Percentiles rank a stretch among this genome's conserved stretches.
phyloP scores from a whole-genome alignment of 805 yeast genomes.

The Tetrapisispora pingtungensis region DNA sequence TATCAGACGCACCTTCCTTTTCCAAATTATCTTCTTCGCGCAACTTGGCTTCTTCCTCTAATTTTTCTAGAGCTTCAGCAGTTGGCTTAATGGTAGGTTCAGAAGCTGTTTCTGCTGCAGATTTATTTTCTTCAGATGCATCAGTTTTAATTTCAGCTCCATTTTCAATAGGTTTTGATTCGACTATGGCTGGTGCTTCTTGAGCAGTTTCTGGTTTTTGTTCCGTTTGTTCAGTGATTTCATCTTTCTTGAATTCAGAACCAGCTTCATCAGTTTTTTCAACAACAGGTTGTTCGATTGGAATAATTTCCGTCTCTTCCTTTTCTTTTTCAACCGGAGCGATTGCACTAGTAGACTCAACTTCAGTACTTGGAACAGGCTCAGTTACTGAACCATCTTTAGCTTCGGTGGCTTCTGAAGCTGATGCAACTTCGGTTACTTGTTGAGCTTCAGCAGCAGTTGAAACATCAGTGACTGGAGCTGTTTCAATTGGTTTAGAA shows the following conservation, averaged over 20 bases:
- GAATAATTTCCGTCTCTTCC: not conserved
- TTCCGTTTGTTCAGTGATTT: not conserved
- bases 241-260: not conserved
- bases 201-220: not conserved
- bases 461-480: not conserved
- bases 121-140: not conserved
- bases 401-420: not conserved
- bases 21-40: constrained; percentile 28
- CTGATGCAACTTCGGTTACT: constrained; percentile 2
- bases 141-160: not conserved
- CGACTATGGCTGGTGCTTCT: not conserved
- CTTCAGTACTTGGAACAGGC: too few relatives aligned
- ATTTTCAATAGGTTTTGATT: not conserved
- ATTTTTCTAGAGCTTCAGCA: constrained; percentile 31
- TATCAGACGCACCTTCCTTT: constrained; percentile 12
- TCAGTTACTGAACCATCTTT: too few relatives aligned
- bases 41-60: constrained; percentile 33
- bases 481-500: too few relatives aligned
- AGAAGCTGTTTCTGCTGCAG: not conserved
- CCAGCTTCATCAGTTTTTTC: not conserved
- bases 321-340: not conserved
- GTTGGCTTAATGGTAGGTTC: constrained; percentile 26
- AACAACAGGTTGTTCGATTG: not conserved
- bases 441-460: constrained; percentile 1
- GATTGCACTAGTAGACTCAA: too few relatives aligned